Evolutionary conservation across 345 rosid genomes (phyloP).

Genomic region (Rhodomyrtus tomentosa): DNA sequence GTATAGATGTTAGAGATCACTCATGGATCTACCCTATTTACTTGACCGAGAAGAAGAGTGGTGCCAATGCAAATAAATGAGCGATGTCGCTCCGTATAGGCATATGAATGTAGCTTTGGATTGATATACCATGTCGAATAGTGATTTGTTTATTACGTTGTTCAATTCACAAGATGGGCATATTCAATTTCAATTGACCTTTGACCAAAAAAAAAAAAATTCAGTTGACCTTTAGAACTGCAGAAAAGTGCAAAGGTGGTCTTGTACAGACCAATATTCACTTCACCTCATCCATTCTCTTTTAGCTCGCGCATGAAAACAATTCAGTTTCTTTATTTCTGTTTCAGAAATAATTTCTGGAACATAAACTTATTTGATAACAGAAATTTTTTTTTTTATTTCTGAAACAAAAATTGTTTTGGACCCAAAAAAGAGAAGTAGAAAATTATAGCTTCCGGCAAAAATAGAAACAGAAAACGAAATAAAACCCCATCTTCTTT

Average conservation of each 20-base stretch:
- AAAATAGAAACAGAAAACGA: no score
- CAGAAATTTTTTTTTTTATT: no score
- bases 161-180: not conserved
- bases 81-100: not conserved
- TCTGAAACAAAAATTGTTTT: no score
- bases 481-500: no score
- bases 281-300: not conserved
- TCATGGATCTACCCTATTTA: not conserved
- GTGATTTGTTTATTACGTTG: not conserved
- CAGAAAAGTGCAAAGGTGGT: not conserved
- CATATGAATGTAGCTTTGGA: not conserved
- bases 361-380: no score
- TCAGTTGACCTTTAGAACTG: not conserved
- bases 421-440: no score
- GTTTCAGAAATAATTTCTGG: no score
- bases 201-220: no score
- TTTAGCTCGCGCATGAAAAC: no score
- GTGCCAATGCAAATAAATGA: not conserved
- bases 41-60: not conserved
- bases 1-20: slow-evolving; percentile 15
- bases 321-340: no score
- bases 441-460: no score
- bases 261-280: not conserved
- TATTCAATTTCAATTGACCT: not conserved
- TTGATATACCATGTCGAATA: not conserved